Percentiles rank a stretch among this genome's conserved stretches.
phyloP scores from a whole-genome alignment of 768 basidiomycete species.

The Phanerochaete carnosa region DNA sequence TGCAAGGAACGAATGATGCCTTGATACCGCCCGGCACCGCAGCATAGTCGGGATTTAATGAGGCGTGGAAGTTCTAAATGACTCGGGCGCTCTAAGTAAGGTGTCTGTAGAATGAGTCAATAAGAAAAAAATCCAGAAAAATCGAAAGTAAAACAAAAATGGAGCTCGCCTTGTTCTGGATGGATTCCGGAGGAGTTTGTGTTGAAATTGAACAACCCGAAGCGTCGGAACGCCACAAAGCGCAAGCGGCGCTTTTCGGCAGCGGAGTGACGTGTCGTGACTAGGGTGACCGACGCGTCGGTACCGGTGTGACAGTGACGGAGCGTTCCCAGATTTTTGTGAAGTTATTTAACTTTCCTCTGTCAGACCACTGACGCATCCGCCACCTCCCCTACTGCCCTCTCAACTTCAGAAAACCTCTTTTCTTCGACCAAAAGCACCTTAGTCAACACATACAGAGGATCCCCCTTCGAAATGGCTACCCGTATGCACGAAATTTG shows the following conservation, averaged over 20 bases:
- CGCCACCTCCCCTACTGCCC: not conserved
- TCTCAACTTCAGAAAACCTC: not conserved
- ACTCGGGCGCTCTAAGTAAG: not conserved
- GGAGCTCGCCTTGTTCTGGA: too few species aligned
- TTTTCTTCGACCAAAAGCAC: not conserved
- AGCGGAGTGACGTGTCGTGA: not conserved
- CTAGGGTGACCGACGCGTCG: not conserved
- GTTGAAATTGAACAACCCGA: not conserved
- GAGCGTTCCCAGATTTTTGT: not conserved
- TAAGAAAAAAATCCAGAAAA: not conserved
- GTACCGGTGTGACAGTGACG: slow-evolving; percentile 2
- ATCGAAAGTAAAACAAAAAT: too few species aligned
- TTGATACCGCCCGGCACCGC: not conserved
- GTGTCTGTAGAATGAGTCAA: not conserved
- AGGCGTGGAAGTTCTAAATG: not conserved
- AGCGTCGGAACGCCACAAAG: not conserved
- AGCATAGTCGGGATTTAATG: not conserved
- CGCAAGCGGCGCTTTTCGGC: not conserved
- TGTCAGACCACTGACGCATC: not conserved
- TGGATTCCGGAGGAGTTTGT: not conserved
- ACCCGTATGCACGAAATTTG: slow-evolving; percentile 47
- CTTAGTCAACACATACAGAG: not conserved
- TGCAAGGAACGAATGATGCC: not conserved
- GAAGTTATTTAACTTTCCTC: not conserved
- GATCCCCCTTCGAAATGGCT: slow-evolving; percentile 44